Conservation (phyloP, 2,329 filamentous ascomycete genomes). For the Shiraia sp. region DNA sequence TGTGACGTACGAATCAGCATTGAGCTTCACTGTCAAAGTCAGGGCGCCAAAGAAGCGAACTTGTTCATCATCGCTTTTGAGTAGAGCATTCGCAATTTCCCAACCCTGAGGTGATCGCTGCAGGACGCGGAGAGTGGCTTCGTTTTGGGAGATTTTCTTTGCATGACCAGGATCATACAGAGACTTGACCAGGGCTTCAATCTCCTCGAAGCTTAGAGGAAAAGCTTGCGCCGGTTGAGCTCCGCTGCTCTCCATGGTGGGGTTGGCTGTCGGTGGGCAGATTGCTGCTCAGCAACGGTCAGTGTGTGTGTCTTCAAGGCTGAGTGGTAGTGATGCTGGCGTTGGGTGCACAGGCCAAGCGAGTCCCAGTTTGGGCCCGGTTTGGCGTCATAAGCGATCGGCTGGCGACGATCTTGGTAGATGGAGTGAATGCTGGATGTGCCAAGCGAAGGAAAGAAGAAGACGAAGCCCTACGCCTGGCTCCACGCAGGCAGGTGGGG, state of each 20-base stretch:
- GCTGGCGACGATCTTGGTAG: no score
- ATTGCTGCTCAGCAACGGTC: background rate
- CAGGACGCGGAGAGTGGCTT: constrained; percentile 75
- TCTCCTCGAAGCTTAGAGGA: constrained; percentile 38
- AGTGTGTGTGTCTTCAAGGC: background rate
- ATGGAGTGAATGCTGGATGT: no score
- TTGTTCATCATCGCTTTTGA: constrained; percentile 70
- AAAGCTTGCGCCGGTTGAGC: constrained; percentile 20
- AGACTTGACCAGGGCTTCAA: constrained; percentile 53
- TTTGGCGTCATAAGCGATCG: no score
- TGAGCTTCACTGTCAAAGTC: constrained; percentile 92
- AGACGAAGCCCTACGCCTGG: no score
- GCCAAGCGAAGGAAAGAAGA: no score
- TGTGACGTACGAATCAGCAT: constrained; percentile 73
- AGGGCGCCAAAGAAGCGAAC: constrained; percentile 91
- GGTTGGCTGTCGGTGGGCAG: background rate
- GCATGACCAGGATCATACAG: constrained; percentile 55
- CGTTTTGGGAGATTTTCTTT: constrained; percentile 57
- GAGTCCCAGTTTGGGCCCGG: background rate
- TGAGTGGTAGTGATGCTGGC: background rate
- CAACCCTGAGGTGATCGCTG: constrained; percentile 83
- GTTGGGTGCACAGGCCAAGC: constrained; percentile 1
- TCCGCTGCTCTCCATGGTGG: constrained; percentile 26
- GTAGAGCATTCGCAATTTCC: constrained; percentile 77
- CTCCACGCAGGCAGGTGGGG: no score